Conservation (phyloP, 768 basidiomycete genomes). For the Termitomyces sp. region DNA sequence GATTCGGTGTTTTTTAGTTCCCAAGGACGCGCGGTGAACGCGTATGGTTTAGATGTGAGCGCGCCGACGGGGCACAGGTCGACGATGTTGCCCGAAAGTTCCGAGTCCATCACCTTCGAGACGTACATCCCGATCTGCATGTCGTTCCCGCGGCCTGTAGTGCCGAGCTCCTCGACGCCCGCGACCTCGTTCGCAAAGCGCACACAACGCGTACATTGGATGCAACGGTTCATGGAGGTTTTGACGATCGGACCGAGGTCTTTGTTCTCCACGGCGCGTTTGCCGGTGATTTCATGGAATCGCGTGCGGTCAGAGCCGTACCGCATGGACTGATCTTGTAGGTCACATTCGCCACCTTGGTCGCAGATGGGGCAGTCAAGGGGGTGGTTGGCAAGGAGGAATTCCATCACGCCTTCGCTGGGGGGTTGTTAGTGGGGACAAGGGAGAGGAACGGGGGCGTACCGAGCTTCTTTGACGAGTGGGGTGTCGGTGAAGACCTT, state of each 20-base stretch:
- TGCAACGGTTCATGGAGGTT: slow-evolving; percentile 98
- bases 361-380: slow-evolving; percentile 99
- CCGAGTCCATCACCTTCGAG: slow-evolving; percentile 96
- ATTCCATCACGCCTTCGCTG: slow-evolving; percentile 99
- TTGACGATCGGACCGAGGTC: slow-evolving; percentile 97
- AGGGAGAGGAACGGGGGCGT: slow-evolving; percentile 2
- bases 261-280: slow-evolving; percentile 98
- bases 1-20: slow-evolving; percentile 98
- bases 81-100: slow-evolving; percentile 94
- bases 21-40: slow-evolving; percentile 97
- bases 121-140: slow-evolving; percentile 99
- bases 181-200: slow-evolving; percentile 99
- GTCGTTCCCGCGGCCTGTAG: slow-evolving; percentile 96
- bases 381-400: slow-evolving; percentile 95
- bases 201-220: slow-evolving; percentile 98
- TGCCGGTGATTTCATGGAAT: slow-evolving; percentile 98
- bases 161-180: slow-evolving; percentile 95
- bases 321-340: slow-evolving; percentile 99
- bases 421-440: slow-evolving; percentile 12
- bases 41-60: slow-evolving; percentile 96
- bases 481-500: slow-evolving; percentile 95
- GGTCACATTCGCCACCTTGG: slow-evolving; percentile 97
- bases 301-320: slow-evolving; percentile 97
- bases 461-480: slow-evolving; percentile 85
- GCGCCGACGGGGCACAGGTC: slow-evolving; percentile 99